A percentile compares a stretch with the other conserved stretches of the same genome.
These are phyloP conservation scores for Mycena rebaudengoi DNA, from an alignment of 768 basidiomycete genomes.

Conservation along the genomic window DNA sequence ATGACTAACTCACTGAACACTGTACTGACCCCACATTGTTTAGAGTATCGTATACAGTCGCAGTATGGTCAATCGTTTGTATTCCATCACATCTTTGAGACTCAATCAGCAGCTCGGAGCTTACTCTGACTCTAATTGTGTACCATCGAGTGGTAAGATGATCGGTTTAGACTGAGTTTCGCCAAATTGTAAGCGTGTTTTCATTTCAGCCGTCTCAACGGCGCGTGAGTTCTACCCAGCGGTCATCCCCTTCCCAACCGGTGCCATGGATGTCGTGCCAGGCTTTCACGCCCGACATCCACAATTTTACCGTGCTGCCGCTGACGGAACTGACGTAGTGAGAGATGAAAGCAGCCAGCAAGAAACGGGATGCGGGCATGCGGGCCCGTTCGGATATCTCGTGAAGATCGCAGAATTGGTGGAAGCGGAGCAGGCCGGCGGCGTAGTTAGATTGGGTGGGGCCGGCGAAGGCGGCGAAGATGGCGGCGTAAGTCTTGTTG, in stretches of 20 bases:
- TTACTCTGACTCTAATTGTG: no score
- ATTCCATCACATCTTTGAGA: no score
- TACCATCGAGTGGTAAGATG: no score
- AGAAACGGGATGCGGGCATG: constrained; percentile 43
- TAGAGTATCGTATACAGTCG: no score
- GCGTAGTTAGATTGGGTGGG: constrained; percentile 40
- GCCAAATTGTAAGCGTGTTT: no score
- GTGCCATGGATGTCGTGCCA: constrained; percentile 49
- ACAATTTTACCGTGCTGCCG: constrained; percentile 37
- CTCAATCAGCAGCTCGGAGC: no score
- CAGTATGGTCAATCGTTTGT: no score
- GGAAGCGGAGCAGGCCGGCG: constrained; percentile 44
- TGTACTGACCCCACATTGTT: no score
- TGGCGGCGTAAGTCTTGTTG: neutral
- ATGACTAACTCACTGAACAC: no score
- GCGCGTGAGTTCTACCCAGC: constrained; percentile 28
- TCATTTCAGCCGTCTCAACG: no score
- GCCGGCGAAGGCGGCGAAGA: constrained; percentile 28
- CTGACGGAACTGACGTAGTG: constrained; percentile 17
- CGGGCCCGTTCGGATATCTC: constrained; percentile 35
- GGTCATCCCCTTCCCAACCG: constrained; percentile 44
- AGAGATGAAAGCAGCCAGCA: constrained; percentile 41
- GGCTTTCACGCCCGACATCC: constrained; percentile 43
- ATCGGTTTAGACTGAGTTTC: no score
- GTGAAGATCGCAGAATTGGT: constrained; percentile 45